These are phyloP conservation scores for Morella rubra DNA, from an alignment of 306 rosid species.

Conservation along the genomic window DNA sequence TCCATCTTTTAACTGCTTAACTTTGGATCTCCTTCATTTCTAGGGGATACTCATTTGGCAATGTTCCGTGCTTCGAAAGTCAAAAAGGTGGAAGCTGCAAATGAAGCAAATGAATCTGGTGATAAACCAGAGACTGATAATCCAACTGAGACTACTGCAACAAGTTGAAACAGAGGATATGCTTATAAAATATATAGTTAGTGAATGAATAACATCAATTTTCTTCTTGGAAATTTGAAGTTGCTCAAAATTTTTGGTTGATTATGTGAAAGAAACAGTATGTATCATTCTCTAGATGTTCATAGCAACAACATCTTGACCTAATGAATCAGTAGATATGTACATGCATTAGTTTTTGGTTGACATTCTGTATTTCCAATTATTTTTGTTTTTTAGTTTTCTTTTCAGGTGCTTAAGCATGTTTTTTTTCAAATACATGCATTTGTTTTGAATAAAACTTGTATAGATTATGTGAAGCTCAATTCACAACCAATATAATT, in stretches of 20 bases:
- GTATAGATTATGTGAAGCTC: no score
- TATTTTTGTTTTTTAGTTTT: no score
- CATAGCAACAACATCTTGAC: neutral
- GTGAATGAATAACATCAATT: constrained; percentile 12
- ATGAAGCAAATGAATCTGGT: constrained; percentile 34
- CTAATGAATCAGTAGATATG: neutral
- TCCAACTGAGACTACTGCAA: constrained; percentile 31
- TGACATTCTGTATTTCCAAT: no score
- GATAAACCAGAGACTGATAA: constrained; percentile 29
- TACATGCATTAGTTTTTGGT: no score
- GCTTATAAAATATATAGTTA: constrained; percentile 26
- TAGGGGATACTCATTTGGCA: constrained; percentile 87
- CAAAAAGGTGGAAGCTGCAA: constrained; percentile 38
- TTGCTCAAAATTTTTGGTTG: neutral
- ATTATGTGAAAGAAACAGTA: neutral
- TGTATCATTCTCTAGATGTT: neutral
- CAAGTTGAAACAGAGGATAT: constrained; percentile 28
- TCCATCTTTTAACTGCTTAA: neutral
- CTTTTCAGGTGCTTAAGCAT: no score
- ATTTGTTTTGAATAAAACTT: no score
- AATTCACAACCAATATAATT: no score
- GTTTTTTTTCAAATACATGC: no score
- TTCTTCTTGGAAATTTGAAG: constrained; percentile 3
- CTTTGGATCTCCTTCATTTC: constrained; percentile 11
- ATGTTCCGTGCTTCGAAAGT: constrained; percentile 76